Evolutionary conservation across 495 filamentous ascomycete genomes (phyloP).

Genomic region (Parmelia sp.): DNA sequence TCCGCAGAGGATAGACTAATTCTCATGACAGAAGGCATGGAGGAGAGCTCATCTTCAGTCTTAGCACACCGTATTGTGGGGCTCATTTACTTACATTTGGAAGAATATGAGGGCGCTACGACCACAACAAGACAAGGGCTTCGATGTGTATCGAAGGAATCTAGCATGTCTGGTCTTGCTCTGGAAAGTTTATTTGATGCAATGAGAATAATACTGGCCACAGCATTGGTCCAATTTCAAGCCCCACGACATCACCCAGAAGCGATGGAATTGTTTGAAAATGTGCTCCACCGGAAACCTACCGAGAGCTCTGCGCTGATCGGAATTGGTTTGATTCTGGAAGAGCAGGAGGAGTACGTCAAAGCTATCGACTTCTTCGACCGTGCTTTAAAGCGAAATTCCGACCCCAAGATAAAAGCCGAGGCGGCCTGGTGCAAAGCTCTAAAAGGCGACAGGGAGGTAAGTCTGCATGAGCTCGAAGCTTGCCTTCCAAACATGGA

Average conservation of each 20-base stretch:
- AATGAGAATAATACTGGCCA: slow-evolving; percentile 69
- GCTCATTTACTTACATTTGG: slow-evolving; percentile 76
- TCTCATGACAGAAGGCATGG: slow-evolving; percentile 77
- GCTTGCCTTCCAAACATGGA: slow-evolving; percentile 56
- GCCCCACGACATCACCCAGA: slow-evolving; percentile 83
- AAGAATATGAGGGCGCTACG: slow-evolving; percentile 81
- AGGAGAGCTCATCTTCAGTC: slow-evolving; percentile 60
- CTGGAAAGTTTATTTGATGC: slow-evolving; percentile 65
- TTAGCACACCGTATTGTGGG: slow-evolving; percentile 79
- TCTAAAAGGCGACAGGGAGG: slow-evolving; percentile 64
- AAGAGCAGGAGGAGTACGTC: slow-evolving; percentile 82
- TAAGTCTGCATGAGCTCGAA: slow-evolving; percentile 61
- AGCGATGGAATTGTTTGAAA: slow-evolving; percentile 74
- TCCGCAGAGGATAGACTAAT: slow-evolving; percentile 67
- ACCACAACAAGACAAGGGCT: slow-evolving; percentile 69
- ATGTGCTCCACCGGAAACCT: slow-evolving; percentile 63
- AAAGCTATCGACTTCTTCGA: slow-evolving; percentile 72
- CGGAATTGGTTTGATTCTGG: slow-evolving; percentile 81
- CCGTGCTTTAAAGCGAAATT: slow-evolving; percentile 64
- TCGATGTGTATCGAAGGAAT: slow-evolving; percentile 51
- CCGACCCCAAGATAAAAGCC: slow-evolving; percentile 68
- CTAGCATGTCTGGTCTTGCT: slow-evolving; percentile 55
- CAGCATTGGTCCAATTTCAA: slow-evolving; percentile 78
- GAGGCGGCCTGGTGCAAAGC: slow-evolving; percentile 89
- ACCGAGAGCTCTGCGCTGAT: slow-evolving; percentile 74